A percentile compares a stretch with the other conserved stretches of the same genome.
phyloP scores from a whole-genome alignment of 2,329 filamentous ascomycete species.

The Fusarium vanettenii region DNA sequence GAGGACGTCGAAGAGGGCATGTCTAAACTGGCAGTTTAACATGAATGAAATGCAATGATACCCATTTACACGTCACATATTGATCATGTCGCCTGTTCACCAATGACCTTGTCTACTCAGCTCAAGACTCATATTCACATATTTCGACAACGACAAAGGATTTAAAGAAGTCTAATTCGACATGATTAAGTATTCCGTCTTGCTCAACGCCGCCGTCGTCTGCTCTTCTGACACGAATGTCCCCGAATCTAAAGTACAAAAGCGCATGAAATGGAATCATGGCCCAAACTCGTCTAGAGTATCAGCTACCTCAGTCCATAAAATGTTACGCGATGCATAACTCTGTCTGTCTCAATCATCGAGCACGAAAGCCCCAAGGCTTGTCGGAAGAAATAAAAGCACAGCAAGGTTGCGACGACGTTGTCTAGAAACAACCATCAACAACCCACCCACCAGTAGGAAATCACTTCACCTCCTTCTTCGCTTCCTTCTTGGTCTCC shows the following conservation, averaged over 20 bases:
- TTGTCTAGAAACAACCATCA: background rate
- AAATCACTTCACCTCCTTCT: slow-evolving; percentile 44
- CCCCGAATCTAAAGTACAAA: slow-evolving; percentile 56
- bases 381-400: slow-evolving; percentile 16
- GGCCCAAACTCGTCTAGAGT: slow-evolving; percentile 47
- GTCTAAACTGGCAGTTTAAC: slow-evolving; percentile 44
- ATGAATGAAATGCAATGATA: slow-evolving; percentile 34
- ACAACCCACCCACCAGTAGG: background rate
- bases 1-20: slow-evolving; percentile 42
- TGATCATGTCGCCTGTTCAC: background rate
- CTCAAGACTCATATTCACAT: background rate
- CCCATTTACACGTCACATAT: slow-evolving; percentile 9
- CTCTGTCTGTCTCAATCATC: slow-evolving; percentile 40
- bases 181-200: slow-evolving; percentile 39
- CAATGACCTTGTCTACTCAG: background rate
- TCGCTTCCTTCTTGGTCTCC: slow-evolving; percentile 46
- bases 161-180: slow-evolving; percentile 32
- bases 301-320: slow-evolving; percentile 52
- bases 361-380: slow-evolving; percentile 37
- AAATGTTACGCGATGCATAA: slow-evolving; percentile 50
- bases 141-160: background rate
- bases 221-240: slow-evolving; percentile 39
- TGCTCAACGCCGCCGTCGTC: slow-evolving; percentile 34
- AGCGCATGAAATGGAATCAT: slow-evolving; percentile 48
- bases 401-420: slow-evolving; percentile 3